A percentile compares a stretch with the other conserved stretches of the same genome.
phyloP scores from a whole-genome alignment of 495 filamentous ascomycete species.

The Penicillium samsonianum region DNA sequence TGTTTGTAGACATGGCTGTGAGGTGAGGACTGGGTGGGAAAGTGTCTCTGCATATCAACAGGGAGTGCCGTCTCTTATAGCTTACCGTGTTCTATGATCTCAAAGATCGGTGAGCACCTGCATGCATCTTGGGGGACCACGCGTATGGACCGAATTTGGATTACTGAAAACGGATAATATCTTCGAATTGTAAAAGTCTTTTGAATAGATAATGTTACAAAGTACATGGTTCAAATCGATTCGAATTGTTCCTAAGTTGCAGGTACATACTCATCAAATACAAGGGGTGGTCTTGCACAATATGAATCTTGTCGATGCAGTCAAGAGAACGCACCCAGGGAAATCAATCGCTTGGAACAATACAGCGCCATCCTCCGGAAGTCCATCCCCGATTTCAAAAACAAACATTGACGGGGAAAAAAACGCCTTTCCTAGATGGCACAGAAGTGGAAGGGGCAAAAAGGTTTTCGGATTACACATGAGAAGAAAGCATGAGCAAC shows the following conservation, averaged over 20 bases:
- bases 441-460: slow-evolving; percentile 6
- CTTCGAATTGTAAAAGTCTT: neutral
- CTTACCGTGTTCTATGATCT: neutral
- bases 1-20: slow-evolving; percentile 13
- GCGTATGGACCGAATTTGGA: neutral
- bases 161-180: neutral
- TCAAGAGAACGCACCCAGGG: slow-evolving; percentile 10
- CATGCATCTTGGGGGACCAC: neutral
- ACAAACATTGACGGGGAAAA: slow-evolving; percentile 9
- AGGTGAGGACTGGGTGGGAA: neutral
- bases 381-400: slow-evolving; percentile 15
- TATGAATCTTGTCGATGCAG: neutral
- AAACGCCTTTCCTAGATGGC: slow-evolving; percentile 20
- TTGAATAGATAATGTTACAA: neutral
- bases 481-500: slow-evolving; percentile 13
- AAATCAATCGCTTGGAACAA: slow-evolving; percentile 22
- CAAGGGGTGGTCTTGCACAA: slow-evolving; percentile 6
- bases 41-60: neutral
- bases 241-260: slow-evolving; percentile 13
- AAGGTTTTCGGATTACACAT: slow-evolving; percentile 23
- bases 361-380: slow-evolving; percentile 17
- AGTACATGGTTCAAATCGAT: slow-evolving; percentile 3
- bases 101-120: slow-evolving; percentile 15
- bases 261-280: slow-evolving; percentile 23
- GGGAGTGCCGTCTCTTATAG: neutral